Percentiles rank a stretch among this genome's conserved stretches.
phyloP scores from a whole-genome alignment of 148 eudicot genomes.

The Talinum fruticosum region DNA sequence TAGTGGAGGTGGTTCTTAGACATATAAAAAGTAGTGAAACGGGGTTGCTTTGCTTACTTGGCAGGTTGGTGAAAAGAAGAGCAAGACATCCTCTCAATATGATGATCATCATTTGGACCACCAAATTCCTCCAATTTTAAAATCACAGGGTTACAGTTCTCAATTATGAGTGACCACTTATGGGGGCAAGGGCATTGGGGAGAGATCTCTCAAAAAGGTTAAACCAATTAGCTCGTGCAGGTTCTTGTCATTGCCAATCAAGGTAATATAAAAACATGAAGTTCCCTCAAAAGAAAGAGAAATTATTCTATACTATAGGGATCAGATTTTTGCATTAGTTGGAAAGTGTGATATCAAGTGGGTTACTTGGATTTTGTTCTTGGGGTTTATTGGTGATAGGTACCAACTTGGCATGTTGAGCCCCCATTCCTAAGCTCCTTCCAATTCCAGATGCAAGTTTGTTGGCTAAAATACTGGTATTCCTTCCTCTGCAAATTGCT shows the following conservation, averaged over 20 bases:
- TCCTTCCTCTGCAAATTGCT: background rate
- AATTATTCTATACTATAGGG: slow-evolving; percentile 16
- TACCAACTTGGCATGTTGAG: slow-evolving; percentile 34
- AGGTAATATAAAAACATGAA: background rate
- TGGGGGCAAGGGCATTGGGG: slow-evolving; percentile 14
- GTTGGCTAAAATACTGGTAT: slow-evolving; percentile 8
- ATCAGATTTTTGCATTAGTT: slow-evolving; percentile 20
- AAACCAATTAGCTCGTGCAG: slow-evolving; percentile 32
- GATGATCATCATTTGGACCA: slow-evolving; percentile 35
- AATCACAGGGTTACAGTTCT: background rate
- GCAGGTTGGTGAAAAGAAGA: slow-evolving; percentile 24
- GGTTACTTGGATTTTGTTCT: slow-evolving; percentile 12
- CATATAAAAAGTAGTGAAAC: slow-evolving; percentile 20
- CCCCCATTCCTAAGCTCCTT: slow-evolving; percentile 13
- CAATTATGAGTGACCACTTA: slow-evolving; percentile 12
- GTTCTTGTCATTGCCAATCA: slow-evolving; percentile 16
- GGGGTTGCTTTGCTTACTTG: slow-evolving; percentile 20
- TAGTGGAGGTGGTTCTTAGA: background rate
- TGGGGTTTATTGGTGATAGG: slow-evolving; percentile 10
- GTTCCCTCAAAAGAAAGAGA: slow-evolving; percentile 14
- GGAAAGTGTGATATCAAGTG: slow-evolving; percentile 16
- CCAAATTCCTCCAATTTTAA: background rate
- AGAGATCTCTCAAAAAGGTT: slow-evolving; percentile 37
- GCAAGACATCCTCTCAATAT: slow-evolving; percentile 28
- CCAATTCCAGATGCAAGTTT: slow-evolving; percentile 23